Conservation (phyloP, 441 rosid genomes). For the Populus hybrid region DNA sequence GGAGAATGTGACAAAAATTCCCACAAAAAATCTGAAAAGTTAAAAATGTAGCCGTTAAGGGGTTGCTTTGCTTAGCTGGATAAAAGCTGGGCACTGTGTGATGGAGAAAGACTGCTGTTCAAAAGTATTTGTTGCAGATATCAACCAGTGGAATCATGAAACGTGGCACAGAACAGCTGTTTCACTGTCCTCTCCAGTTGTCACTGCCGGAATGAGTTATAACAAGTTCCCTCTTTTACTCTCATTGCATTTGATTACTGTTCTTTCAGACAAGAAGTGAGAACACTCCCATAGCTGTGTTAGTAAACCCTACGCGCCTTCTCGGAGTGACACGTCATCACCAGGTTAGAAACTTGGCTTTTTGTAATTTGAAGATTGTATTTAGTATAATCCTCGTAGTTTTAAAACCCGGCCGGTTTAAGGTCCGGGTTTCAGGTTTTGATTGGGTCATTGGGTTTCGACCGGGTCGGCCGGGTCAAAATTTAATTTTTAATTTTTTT, state of each 20-base stretch:
- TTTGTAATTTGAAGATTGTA: too few relatives aligned
- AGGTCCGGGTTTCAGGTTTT: too few relatives aligned
- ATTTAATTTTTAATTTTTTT: too few relatives aligned
- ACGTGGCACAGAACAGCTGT: slow-evolving; percentile 40
- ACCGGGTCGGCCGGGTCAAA: too few relatives aligned
- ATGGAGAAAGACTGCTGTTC: slow-evolving; percentile 18
- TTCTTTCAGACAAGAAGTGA: not conserved
- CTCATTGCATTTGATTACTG: not conserved
- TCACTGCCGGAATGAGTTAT: slow-evolving; percentile 29
- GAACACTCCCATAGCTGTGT: not conserved
- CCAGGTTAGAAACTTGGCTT: too few relatives aligned
- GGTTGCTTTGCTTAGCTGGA: slow-evolving; percentile 41
- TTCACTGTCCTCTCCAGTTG: slow-evolving; percentile 41
- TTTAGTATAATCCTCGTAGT: too few relatives aligned
- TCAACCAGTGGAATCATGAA: slow-evolving; percentile 6
- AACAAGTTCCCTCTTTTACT: slow-evolving; percentile 26
- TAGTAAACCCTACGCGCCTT: not conserved
- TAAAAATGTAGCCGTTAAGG: slow-evolving; percentile 59
- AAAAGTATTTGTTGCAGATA: slow-evolving; percentile 4
- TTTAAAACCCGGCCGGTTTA: too few relatives aligned
- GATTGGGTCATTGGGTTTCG: too few relatives aligned
- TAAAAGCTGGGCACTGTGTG: slow-evolving; percentile 21
- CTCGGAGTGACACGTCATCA: not conserved
- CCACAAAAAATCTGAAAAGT: not conserved
- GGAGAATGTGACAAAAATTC: not conserved